Percentiles rank a stretch among this genome's conserved stretches.
Conservation (phyloP, 1,139 yeast species). For the Hemisphaericaspora subhashii region DNA sequence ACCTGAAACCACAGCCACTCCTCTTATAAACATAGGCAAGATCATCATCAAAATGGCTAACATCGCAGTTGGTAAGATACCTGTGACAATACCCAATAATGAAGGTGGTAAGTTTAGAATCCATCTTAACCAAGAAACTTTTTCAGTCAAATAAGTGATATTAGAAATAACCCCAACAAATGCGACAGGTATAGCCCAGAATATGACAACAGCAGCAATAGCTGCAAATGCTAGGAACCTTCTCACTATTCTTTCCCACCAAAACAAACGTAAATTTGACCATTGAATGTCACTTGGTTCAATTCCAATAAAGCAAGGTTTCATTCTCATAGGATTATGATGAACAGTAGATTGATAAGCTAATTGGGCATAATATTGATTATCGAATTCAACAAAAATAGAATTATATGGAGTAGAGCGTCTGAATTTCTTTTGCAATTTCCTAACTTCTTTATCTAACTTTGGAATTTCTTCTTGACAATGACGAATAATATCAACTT, state of each 20-base stretch:
- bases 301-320: conserved; percentile 53
- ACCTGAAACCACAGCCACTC: conserved; percentile 69
- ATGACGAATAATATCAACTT: conserved; percentile 61
- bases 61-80: conserved; percentile 68
- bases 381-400: conserved; percentile 67
- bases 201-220: conserved; percentile 57
- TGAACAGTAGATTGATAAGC: conserved; percentile 62
- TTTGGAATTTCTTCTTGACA: conserved; percentile 56
- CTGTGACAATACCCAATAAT: conserved; percentile 69
- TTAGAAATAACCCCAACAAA: conserved; percentile 80
- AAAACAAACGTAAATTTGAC: conserved; percentile 70
- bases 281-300: conserved; percentile 66
- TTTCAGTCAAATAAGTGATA: conserved; percentile 59
- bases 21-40: conserved; percentile 76
- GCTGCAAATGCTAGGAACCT: conserved; percentile 57
- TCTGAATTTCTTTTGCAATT: conserved; percentile 48
- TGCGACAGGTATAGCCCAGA: conserved; percentile 89
- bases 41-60: conserved; percentile 69
- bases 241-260: conserved; percentile 81
- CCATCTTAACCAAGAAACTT: conserved; percentile 63
- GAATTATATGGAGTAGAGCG: conserved; percentile 52
- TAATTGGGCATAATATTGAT: conserved; percentile 68
- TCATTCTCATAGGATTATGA: conserved; percentile 53
- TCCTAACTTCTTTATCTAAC: conserved; percentile 53
- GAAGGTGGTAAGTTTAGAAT: conserved; percentile 59